A percentile compares a stretch with the other conserved stretches of the same genome.
Evolutionary conservation across 1,139 yeast genomes (phyloP).

Genomic region (Candida sp.): DNA sequence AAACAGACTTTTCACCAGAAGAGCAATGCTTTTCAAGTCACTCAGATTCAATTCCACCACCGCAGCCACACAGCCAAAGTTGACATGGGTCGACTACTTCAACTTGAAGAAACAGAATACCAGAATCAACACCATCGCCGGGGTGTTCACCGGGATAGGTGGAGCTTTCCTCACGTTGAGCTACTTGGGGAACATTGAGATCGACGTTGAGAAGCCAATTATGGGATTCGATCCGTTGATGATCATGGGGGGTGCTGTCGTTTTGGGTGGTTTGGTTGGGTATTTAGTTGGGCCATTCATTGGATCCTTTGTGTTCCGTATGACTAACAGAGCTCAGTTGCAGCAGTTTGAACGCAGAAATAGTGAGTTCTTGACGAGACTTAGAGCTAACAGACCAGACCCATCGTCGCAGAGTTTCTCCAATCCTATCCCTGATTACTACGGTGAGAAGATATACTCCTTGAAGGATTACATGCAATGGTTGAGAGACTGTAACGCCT

Average conservation of each 20-base stretch:
- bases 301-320: constrained; percentile 72
- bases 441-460: constrained; percentile 94
- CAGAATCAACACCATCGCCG: constrained; percentile 67
- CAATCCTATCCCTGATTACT: constrained; percentile 97
- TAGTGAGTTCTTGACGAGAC: constrained; percentile 71
- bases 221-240: constrained; percentile 89
- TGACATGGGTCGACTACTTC: constrained; percentile 83
- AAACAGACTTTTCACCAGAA: constrained; percentile 12
- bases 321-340: constrained; percentile 52
- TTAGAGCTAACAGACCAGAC: constrained; percentile 83
- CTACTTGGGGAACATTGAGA: constrained; percentile 76
- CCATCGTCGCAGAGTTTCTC: constrained; percentile 92
- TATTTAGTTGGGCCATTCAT: constrained; percentile 83
- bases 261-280: constrained; percentile 78
- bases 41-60: constrained; percentile 25
- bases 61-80: constrained; percentile 6
- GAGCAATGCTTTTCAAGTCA: constrained; percentile 1
- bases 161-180: constrained; percentile 80
- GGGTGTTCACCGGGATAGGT: constrained; percentile 66
- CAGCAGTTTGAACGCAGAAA: constrained; percentile 62
- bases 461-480: constrained; percentile 89
- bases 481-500: constrained; percentile 95
- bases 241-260: constrained; percentile 69
- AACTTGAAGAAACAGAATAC: constrained; percentile 77
- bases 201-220: constrained; percentile 82